phyloP scores from a whole-genome alignment of 148 eudicot species.

The Camellia sinensis region DNA sequence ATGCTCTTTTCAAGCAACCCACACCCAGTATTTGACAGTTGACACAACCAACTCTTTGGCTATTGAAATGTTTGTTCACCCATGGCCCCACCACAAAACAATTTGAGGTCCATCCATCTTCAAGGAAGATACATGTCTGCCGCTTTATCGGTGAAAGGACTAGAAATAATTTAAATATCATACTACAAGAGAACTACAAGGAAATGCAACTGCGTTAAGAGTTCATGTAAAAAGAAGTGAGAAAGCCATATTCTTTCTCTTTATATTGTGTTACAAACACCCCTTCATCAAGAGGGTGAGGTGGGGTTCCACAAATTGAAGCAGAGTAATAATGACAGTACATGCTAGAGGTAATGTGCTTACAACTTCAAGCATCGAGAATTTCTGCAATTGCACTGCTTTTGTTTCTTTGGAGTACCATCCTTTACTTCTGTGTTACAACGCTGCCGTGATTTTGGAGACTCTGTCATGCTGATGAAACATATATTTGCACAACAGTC shows the following conservation, averaged over 20 bases:
- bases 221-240: not conserved
- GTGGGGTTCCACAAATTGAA: too few relatives aligned
- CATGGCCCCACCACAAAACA: too few relatives aligned
- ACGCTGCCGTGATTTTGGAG: conserved; percentile 38
- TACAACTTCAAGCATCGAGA: conserved; percentile 80
- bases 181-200: too few relatives aligned
- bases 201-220: not conserved
- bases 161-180: too few relatives aligned
- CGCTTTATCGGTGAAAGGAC: too few relatives aligned
- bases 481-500: not conserved
- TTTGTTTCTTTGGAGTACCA: conserved; percentile 57
- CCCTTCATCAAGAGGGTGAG: too few relatives aligned
- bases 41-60: not conserved
- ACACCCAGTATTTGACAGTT: not conserved
- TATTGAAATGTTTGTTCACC: too few relatives aligned
- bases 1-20: not conserved
- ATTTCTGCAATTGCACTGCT: conserved; percentile 67
- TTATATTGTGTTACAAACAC: too few relatives aligned
- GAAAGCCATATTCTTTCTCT: not conserved
- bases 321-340: too few relatives aligned
- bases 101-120: too few relatives aligned
- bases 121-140: too few relatives aligned
- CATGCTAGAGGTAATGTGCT: conserved; percentile 26
- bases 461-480: conserved; percentile 35
- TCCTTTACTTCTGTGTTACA: conserved; percentile 32